Base-by-base conservation (phyloP, 805 yeast genomes). In the Wickerhamomyces queroliae region DNA sequence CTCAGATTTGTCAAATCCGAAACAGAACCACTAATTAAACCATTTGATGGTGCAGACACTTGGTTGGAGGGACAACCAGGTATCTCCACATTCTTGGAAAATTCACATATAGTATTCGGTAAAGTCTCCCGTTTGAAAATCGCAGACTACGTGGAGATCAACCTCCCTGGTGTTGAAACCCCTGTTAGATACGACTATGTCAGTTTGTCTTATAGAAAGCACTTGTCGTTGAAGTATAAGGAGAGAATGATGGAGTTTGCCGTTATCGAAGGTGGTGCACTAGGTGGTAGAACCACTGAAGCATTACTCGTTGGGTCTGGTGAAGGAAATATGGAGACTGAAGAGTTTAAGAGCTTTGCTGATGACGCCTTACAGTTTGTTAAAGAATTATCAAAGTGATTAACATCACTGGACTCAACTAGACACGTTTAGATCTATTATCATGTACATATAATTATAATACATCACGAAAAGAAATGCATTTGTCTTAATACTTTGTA, bases 281-380 rank as follows among this genome's bases (percentile, higher is more conserved):
- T 74, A 33, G 82, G 81, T 11, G 83, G 83, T 1, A 61, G 78
- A 41, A 59, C 66, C 20, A 44, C 63, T 8, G 83, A 78, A 53
- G 65, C 74, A 39, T 61, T 67, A 44, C 56, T 78, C 44, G 69
- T 74, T 35, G 66, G 74, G 29, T 57, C 63, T 38, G 34, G 28
- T 21, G 46, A 41, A 13, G 36, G 39, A 13, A 36, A 32, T 26
- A 42, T 48, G 47, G 27, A 40, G 2, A 28, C 31, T 21, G 43
- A 46, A 15, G 50, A 52, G 17, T 46, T 53, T 25, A 27, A 31
- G 4, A 35, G 36, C 9, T 53, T 55, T 33, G 48, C 44, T 3
- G 18, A 40, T 7, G 55, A 50, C 22, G 41, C 52, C 1, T 15
- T 38, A 18, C 39, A 42, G 19, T 50, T 55, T 34, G 46, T 53